Conservation (phyloP, 2,329 filamentous ascomycete genomes). For the Coniochaeta sp. region DNA sequence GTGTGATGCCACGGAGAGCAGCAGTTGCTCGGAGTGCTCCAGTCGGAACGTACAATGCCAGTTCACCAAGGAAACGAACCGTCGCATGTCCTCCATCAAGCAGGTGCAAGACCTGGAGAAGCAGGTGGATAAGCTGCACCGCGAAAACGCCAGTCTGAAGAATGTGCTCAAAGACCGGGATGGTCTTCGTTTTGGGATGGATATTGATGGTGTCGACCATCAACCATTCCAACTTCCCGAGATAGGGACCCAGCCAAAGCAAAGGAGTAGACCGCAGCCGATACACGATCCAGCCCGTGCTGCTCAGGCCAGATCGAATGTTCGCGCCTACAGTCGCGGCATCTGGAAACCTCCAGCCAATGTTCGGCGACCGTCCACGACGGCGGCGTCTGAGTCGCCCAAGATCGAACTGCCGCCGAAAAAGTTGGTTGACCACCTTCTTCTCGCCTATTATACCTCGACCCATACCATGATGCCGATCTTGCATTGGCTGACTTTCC, state of each 20-base stretch:
- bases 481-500: conserved; percentile 81
- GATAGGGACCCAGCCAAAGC: conserved; percentile 58
- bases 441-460: conserved; percentile 69
- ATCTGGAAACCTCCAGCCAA: conserved; percentile 72
- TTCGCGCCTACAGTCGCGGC: conserved; percentile 67
- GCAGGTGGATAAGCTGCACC: conserved; percentile 72
- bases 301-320: conserved; percentile 64
- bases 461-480: conserved; percentile 79
- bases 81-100: conserved; percentile 98
- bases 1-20: conserved; percentile 94
- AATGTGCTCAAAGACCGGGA: conserved; percentile 44
- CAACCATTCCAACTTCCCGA: conserved; percentile 52
- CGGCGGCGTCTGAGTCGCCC: conserved; percentile 39
- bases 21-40: conserved; percentile 94
- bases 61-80: conserved; percentile 98
- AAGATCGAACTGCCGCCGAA: conserved; percentile 65
- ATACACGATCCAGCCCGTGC: conserved; percentile 70
- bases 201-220: conserved; percentile 40
- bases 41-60: conserved; percentile 96
- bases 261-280: conserved; percentile 51
- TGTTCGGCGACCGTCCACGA: conserved; percentile 48
- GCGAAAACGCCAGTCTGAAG: conserved; percentile 70
- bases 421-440: conserved; percentile 60
- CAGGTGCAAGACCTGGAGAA: conserved; percentile 96
- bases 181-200: conserved; percentile 39